Evolutionary conservation across 768 basidiomycete genomes (phyloP).

Genomic region (Naganishia kalamii): DNA sequence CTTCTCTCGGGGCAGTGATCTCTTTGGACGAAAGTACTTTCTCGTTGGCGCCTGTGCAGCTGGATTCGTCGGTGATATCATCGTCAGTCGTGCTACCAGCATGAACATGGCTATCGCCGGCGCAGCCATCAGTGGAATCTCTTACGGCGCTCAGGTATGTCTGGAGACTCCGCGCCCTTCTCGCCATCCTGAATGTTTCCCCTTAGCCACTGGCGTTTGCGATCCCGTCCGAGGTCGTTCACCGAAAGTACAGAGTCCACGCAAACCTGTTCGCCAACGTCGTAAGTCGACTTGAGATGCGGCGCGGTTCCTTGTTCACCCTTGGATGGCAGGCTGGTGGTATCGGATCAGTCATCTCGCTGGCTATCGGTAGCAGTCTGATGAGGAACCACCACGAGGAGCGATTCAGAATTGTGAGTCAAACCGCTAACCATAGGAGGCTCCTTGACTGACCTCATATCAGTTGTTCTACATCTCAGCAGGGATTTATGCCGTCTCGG

Average conservation of each 20-base stretch:
- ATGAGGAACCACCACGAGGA: not conserved
- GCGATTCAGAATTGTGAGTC: conserved; percentile 8
- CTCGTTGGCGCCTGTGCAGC: not conserved
- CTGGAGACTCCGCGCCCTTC: no score
- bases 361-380: not conserved
- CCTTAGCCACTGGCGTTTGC: conserved; percentile 3
- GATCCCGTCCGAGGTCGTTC: conserved; percentile 10
- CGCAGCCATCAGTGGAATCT: not conserved
- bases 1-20: not conserved
- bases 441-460: not conserved
- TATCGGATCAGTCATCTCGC: not conserved
- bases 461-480: conserved; percentile 7
- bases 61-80: conserved; percentile 6
- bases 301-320: not conserved
- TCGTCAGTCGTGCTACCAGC: conserved; percentile 3
- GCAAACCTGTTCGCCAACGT: not conserved
- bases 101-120: conserved; percentile 16
- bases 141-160: conserved; percentile 7
- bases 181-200: not conserved
- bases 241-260: not conserved
- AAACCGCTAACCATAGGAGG: no score
- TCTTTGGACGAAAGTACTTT: conserved; percentile 8
- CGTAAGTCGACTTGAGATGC: not conserved
- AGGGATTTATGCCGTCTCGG: not conserved
- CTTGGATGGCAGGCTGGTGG: not conserved